Evolutionary conservation across 2,329 filamentous ascomycete species (phyloP).

Genomic region (Lachnellula willkommii): DNA sequence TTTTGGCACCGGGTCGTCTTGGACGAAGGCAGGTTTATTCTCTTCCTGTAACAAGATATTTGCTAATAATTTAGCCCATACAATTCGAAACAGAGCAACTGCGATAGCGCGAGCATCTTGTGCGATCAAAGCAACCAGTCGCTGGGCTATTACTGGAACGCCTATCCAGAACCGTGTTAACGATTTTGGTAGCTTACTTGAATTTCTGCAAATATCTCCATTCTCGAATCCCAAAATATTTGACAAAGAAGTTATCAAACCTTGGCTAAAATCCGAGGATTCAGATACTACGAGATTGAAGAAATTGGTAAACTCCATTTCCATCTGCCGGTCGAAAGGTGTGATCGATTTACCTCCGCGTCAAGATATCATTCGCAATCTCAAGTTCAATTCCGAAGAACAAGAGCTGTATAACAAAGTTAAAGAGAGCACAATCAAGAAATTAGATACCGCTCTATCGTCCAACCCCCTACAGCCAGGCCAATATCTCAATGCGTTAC

Average conservation of each 20-base stretch:
- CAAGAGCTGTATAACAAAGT: constrained; percentile 33
- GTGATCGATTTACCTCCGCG: constrained; percentile 37
- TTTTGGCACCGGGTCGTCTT: constrained; percentile 40
- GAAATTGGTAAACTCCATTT: constrained; percentile 33
- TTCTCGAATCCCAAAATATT: constrained; percentile 37
- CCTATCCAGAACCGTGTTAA: constrained; percentile 43
- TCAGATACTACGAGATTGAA: constrained; percentile 38
- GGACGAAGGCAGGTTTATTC: constrained; percentile 38
- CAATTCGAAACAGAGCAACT: constrained; percentile 12
- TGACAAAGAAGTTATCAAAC: constrained; percentile 28
- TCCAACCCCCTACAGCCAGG: constrained; percentile 8
- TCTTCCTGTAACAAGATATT: too few species aligned
- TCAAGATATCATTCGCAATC: constrained; percentile 30
- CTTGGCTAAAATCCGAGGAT: constrained; percentile 36
- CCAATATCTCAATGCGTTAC: constrained; percentile 38
- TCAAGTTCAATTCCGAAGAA: constrained; percentile 37
- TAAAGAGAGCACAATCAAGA: constrained; percentile 25
- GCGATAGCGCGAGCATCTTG: constrained; percentile 36
- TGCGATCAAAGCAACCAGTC: constrained; percentile 32
- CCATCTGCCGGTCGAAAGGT: constrained; percentile 37
- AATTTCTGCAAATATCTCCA: constrained; percentile 40
- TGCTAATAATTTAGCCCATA: constrained; percentile 6
- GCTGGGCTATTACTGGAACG: constrained; percentile 46
- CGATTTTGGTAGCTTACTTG: constrained; percentile 40
- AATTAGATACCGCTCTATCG: constrained; percentile 34